Base-by-base conservation (phyloP, 352 stramenopile species). In the Globisporangium solare region DNA sequence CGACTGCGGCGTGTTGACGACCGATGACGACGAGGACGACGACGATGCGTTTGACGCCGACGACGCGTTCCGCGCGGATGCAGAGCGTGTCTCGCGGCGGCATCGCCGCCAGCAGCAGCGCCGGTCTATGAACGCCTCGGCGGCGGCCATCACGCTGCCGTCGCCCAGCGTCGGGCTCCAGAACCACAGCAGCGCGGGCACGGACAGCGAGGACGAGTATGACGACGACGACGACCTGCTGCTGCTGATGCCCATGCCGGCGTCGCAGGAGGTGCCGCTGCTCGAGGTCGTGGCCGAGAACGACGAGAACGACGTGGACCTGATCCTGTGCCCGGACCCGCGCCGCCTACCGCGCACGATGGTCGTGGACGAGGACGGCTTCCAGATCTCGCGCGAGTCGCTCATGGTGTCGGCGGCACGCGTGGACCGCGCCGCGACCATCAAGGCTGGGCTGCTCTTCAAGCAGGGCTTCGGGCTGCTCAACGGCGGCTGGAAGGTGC, bases 401-500 rank as follows among this genome's bases (percentile, higher is more conserved):
- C 58, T 83, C 24, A 71, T 86, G 64, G 32, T 76, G 47, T 66
- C 62, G n/a, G 76, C 73, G 4, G 70, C 73, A 31, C 67, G 54
- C 14, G 47, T 82, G 10, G 66, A 66, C 22, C 71, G 63, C 18
- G 58, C 64, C 4, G 56, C 73, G 7, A 71, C 85, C 22, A 85
- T 91, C 66, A 89, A 89, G 73, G 70, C 73, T 3, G 81, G 81
- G 0, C 35, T 91, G 51, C 64, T 91, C 13, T 91, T 91, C 51
- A 91, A 91, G 46, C 81, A 89, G 52, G 81, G 78, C 56, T 86
- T 86, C 56, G 71, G 71, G 1, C 60, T 88, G 22, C 47, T 77
- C 45, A 60, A 62, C 31, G 81, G 80, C 31, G 78, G 78, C 40
- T 94, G 83, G 83, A 94, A 94, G 37, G 78, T 89, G 35, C 83